phyloP scores from a whole-genome alignment of 345 rosid genomes.

The Abelmoschus esculentus region DNA sequence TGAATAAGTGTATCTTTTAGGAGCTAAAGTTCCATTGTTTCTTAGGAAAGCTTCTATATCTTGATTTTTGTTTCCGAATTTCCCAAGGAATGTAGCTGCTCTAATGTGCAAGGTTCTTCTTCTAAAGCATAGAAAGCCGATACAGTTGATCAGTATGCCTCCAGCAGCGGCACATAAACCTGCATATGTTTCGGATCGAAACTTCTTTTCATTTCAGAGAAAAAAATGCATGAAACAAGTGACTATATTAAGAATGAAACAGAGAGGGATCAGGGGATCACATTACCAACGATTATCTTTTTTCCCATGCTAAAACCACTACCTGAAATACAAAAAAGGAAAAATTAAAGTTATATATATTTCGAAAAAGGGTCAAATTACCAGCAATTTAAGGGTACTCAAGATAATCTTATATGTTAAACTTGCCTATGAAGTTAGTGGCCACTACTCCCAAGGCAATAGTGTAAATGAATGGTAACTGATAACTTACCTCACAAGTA shows the following conservation, averaged over 20 bases:
- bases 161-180: neutral
- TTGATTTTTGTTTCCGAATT: neutral
- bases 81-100: neutral
- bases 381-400: no score
- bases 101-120: neutral
- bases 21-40: neutral
- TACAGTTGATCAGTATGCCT: neutral
- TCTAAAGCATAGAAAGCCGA: neutral
- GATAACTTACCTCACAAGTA: neutral
- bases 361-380: neutral
- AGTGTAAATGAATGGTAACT: neutral
- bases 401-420: no score
- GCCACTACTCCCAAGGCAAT: neutral
- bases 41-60: slow-evolving; percentile 8
- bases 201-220: no score
- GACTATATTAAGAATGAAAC: neutral
- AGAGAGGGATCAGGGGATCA: neutral
- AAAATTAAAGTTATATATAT: neutral
- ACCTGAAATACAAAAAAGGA: neutral
- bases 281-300: slow-evolving; percentile 27
- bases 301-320: rapidly evolving
- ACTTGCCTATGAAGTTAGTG: neutral
- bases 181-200: neutral
- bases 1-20: slow-evolving; percentile 11
- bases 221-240: neutral